phyloP scores from a whole-genome alignment of 495 filamentous ascomycete species.

The Xylaria venustula region DNA sequence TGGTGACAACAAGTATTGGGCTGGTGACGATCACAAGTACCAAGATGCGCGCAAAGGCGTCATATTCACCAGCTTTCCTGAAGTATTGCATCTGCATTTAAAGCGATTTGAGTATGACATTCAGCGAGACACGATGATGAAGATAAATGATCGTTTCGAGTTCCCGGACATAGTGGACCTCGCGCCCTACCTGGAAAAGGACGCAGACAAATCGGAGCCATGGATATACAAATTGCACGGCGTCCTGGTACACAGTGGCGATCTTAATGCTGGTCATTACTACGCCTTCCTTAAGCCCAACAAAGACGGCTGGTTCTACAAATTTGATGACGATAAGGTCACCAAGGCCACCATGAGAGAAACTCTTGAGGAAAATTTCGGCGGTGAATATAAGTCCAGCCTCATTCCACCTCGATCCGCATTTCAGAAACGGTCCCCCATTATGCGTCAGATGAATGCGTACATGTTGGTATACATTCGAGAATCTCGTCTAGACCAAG shows the following conservation, averaged over 20 bases:
- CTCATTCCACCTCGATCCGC: constrained; percentile 37
- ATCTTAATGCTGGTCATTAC: constrained; percentile 97
- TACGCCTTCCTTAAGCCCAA: constrained; percentile 95
- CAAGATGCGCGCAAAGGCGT: constrained; percentile 98
- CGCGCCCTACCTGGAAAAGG: constrained; percentile 78
- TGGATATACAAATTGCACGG: constrained; percentile 92
- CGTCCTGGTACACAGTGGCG: constrained; percentile 93
- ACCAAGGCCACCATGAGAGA: constrained; percentile 89
- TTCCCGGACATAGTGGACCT: constrained; percentile 95
- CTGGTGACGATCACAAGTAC: constrained; percentile 79
- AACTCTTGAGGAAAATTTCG: constrained; percentile 94
- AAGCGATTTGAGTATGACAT: constrained; percentile 99
- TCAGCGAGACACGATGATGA: constrained; percentile 94
- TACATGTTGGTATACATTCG: constrained; percentile 99
- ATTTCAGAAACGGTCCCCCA: constrained; percentile 42
- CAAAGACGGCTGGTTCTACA: constrained; percentile 92
- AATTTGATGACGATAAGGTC: constrained; percentile 95
- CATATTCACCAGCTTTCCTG: constrained; percentile 93
- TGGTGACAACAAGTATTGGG: constrained; percentile 97
- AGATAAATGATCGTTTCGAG: constrained; percentile 97
- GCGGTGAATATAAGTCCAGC: constrained; percentile 74
- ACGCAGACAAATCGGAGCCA: constrained; percentile 83
- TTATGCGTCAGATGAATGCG: constrained; percentile 65
- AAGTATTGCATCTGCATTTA: constrained; percentile 91
- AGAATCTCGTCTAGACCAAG: constrained; percentile 74